phyloP scores from a whole-genome alignment of 129 eudicot genomes.

The Logfia minima region DNA sequence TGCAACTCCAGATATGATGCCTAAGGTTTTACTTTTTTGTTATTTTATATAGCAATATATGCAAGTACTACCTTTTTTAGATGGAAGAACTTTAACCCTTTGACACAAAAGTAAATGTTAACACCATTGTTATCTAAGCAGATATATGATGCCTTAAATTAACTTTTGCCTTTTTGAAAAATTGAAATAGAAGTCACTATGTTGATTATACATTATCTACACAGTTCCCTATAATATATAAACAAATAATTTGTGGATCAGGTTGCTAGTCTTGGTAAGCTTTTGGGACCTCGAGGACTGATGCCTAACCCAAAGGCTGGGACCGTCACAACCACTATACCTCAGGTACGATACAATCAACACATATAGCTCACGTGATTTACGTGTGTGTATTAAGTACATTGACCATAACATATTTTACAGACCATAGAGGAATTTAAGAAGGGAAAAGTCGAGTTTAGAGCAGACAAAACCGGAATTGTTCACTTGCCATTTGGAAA shows the following conservation, averaged over 20 bases:
- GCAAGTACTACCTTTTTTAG: no score
- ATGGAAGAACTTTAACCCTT: neutral
- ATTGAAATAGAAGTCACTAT: neutral
- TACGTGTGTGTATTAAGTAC: neutral
- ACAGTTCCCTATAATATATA: neutral
- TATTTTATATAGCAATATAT: no score
- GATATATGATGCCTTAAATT: no score
- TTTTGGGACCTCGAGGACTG: conserved; percentile 95
- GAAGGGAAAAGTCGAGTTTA: conserved; percentile 86
- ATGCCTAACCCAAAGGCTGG: conserved; percentile 99
- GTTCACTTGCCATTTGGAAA: conserved; percentile 94
- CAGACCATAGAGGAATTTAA: conserved; percentile 93
- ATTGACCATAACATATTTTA: conserved; percentile 14
- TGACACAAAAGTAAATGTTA: neutral
- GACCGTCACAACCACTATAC: conserved; percentile 76
- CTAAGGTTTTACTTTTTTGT: conserved; percentile 58
- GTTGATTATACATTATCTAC: neutral
- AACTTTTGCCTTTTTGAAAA: neutral
- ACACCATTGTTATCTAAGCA: no score
- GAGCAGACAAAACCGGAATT: conserved; percentile 96
- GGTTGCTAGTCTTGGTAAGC: conserved; percentile 87
- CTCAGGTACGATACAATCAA: conserved; percentile 58
- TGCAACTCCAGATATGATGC: conserved; percentile 99
- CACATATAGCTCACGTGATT: neutral
- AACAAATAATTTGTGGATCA: conserved; percentile 30